These are phyloP conservation scores for Pyropia yezoensis DNA, from an alignment of 23 red algal species.

Conservation along the genomic window DNA sequence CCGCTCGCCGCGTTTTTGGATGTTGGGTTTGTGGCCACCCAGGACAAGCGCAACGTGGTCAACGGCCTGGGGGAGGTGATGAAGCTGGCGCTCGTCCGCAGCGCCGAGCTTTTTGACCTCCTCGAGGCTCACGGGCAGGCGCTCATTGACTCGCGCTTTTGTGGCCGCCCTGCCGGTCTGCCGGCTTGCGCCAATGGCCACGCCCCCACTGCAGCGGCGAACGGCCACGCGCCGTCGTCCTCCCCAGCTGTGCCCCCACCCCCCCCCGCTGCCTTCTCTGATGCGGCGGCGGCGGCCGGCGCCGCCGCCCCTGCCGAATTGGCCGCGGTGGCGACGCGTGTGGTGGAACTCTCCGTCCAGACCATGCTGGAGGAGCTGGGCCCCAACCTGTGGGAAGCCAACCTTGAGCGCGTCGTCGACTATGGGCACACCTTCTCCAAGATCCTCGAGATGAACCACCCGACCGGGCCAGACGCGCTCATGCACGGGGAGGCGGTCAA, in stretches of 20 bases:
- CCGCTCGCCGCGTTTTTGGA: slow-evolving; percentile 83
- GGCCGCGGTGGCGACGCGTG: slow-evolving; percentile 46
- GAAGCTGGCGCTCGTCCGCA: slow-evolving; percentile 90
- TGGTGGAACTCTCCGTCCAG: slow-evolving; percentile 83
- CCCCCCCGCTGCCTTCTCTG: too few relatives aligned
- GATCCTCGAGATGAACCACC: slow-evolving; percentile 73
- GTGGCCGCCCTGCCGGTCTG: slow-evolving; percentile 2
- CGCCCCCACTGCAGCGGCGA: too few relatives aligned
- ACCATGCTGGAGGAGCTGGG: slow-evolving; percentile 97
- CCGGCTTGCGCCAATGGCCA: too few relatives aligned
- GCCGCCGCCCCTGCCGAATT: too few relatives aligned
- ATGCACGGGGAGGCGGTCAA: slow-evolving; percentile 98
- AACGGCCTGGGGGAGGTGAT: slow-evolving; percentile 97
- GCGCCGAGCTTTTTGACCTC: slow-evolving; percentile 69
- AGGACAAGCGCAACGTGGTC: slow-evolving; percentile 79
- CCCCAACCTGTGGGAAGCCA: slow-evolving; percentile 91
- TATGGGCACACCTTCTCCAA: slow-evolving; percentile 98
- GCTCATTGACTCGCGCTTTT: slow-evolving; percentile 68
- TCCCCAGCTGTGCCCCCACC: too few relatives aligned
- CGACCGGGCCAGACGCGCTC: slow-evolving; percentile 18
- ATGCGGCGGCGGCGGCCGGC: slow-evolving; percentile 8
- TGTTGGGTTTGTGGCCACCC: slow-evolving; percentile 76
- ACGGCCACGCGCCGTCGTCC: too few relatives aligned
- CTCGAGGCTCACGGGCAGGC: slow-evolving; percentile 64
- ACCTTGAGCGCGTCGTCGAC: slow-evolving; percentile 86